Conservation (phyloP, 2,329 filamentous ascomycete genomes). For the Huntiella savannae region DNA sequence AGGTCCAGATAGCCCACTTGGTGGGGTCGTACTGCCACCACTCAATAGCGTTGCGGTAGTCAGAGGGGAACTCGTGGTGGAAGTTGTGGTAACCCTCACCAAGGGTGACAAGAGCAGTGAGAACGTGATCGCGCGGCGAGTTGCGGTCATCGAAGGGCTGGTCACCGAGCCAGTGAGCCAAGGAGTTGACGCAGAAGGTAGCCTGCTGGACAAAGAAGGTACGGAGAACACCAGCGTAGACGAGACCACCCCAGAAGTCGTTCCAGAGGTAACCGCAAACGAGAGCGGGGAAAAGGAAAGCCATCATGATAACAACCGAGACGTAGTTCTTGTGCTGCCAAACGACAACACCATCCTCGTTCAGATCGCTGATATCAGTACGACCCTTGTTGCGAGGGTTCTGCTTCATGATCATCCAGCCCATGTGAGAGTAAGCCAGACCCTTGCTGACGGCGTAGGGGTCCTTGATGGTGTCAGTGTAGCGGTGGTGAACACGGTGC, state of each 20-base stretch:
- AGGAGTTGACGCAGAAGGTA: conserved; percentile 82
- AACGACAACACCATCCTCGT: conserved; percentile 67
- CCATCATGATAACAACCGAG: conserved; percentile 61
- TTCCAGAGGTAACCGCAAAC: conserved; percentile 63
- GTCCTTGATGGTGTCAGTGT: conserved; percentile 83
- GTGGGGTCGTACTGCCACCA: conserved; percentile 87
- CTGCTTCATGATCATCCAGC: conserved; percentile 89
- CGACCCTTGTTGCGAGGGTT: conserved; percentile 78
- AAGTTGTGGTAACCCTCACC: conserved; percentile 91
- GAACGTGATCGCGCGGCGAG: conserved; percentile 71
- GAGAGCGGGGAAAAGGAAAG: conserved; percentile 52
- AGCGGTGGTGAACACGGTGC: conserved; percentile 76
- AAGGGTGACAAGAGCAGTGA: conserved; percentile 69
- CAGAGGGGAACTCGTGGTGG: conserved; percentile 84
- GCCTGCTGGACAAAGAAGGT: conserved; percentile 85
- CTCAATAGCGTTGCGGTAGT: conserved; percentile 80
- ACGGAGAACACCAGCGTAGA: conserved; percentile 70
- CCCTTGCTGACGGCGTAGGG: conserved; percentile 84
- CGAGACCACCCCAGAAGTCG: conserved; percentile 64
- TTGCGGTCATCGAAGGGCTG: conserved; percentile 88
- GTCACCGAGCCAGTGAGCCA: conserved; percentile 80
- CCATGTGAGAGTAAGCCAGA: conserved; percentile 57
- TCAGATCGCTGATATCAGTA: conserved; percentile 73
- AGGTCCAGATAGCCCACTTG: conserved; percentile 72
- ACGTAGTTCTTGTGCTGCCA: conserved; percentile 81